Evolutionary conservation across 441 rosid genomes (phyloP).

Genomic region (Biscutella laevigata): DNA sequence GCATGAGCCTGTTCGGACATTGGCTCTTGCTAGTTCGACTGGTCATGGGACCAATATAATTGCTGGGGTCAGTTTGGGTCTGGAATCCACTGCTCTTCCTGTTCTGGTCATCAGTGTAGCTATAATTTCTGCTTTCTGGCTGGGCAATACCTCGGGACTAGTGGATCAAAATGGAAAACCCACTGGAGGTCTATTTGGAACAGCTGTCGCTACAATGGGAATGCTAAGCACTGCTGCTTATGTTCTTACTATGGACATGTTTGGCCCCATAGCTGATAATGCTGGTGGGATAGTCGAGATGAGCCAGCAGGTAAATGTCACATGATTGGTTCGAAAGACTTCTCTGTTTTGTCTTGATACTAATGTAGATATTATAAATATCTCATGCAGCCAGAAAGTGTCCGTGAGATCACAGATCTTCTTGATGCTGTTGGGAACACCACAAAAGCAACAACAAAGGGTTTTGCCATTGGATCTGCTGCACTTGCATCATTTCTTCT

Average conservation of each 20-base stretch:
- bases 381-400: conserved; percentile 81
- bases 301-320: conserved; percentile 84
- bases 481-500: conserved; percentile 97
- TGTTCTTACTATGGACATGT: conserved; percentile 99
- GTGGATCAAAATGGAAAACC: conserved; percentile 78
- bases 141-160: conserved; percentile 87
- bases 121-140: conserved; percentile 80
- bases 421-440: conserved; percentile 99
- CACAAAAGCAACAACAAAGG: conserved; percentile 96
- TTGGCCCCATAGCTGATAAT: conserved; percentile 98
- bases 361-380: conserved; percentile 8
- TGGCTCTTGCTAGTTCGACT: conserved; percentile 93
- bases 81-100: conserved; percentile 96
- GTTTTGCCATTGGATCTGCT: conserved; percentile 98
- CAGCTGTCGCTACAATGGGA: conserved; percentile 99
- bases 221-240: conserved; percentile 99
- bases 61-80: conserved; percentile 97
- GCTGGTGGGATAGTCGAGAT: conserved; percentile 99
- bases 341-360: not conserved
- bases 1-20: conserved; percentile 81
- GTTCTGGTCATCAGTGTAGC: conserved; percentile 83
- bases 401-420: conserved; percentile 89
- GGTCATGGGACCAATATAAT: conserved; percentile 98
- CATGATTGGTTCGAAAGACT: conserved; percentile 7
- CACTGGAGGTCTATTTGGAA: conserved; percentile 93